A percentile compares a stretch with the other conserved stretches of the same genome.
Evolutionary conservation across 2,329 filamentous ascomycete species (phyloP).

Genomic region (Sclerotinia nivalis): DNA sequence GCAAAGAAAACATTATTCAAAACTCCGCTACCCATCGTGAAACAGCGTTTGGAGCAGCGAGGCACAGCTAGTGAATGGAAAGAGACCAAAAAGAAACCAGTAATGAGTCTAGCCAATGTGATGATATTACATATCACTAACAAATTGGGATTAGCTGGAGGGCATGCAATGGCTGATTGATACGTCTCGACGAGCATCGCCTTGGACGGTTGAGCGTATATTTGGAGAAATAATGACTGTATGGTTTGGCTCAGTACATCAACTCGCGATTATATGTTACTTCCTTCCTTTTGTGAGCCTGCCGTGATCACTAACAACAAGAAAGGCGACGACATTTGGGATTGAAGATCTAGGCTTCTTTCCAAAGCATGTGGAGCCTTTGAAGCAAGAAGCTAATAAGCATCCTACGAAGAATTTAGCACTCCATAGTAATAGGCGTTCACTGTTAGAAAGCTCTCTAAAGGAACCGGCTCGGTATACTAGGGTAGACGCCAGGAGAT

Average conservation of each 20-base stretch:
- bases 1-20: not conserved
- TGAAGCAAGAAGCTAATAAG: not conserved
- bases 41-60: not conserved
- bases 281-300: not conserved
- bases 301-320: not conserved
- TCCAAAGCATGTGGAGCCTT: not conserved
- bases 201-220: not conserved
- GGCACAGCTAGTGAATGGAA: not conserved
- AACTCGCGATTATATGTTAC: not conserved
- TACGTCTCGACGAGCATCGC: not conserved
- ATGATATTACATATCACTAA: not conserved
- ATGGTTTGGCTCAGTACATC: not conserved
- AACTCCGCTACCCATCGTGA: not conserved
- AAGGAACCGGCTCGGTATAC: not conserved
- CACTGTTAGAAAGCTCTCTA: not conserved
- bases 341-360: not conserved
- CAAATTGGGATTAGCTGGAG: not conserved
- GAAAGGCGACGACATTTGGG: not conserved
- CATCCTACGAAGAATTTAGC: not conserved
- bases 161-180: not conserved
- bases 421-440: not conserved
- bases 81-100: not conserved
- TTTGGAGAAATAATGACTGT: not conserved
- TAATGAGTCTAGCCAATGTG: not conserved
- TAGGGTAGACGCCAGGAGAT: not conserved